Evolutionary conservation across 352 stramenopile genomes (phyloP).

Genomic region (Pseudoperonospora humuli): DNA sequence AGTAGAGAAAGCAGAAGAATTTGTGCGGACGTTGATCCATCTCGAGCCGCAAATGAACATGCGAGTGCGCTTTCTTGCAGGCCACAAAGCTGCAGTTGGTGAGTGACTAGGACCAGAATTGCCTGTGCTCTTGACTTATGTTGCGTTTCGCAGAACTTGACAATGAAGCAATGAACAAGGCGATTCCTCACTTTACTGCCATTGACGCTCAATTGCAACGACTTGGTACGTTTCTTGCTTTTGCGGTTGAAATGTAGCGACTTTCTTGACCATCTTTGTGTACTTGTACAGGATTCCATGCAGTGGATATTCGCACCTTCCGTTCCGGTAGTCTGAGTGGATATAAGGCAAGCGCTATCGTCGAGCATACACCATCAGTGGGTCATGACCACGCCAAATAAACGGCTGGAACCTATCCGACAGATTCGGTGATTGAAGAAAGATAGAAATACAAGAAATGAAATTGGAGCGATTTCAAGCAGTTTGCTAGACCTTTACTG

Average conservation of each 20-base stretch:
- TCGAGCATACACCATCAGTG: slow-evolving; percentile 21
- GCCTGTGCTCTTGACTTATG: neutral
- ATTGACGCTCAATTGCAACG: slow-evolving; percentile 32
- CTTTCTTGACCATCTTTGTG: neutral
- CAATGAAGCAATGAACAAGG: slow-evolving; percentile 21
- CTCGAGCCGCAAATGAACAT: slow-evolving; percentile 49
- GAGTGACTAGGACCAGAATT: neutral
- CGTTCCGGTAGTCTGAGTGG: slow-evolving; percentile 57
- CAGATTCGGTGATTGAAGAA: slow-evolving; percentile 60
- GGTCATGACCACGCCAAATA: neutral
- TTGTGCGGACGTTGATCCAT: slow-evolving; percentile 40
- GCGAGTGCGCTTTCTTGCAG: slow-evolving; percentile 66
- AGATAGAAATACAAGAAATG: slow-evolving; percentile 75
- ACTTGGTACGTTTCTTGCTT: slow-evolving; percentile 26
- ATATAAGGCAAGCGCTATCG: slow-evolving; percentile 26
- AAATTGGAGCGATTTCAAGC: neutral
- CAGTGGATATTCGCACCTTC: slow-evolving; percentile 46
- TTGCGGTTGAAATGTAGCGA: neutral
- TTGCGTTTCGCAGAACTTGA: slow-evolving; percentile 33
- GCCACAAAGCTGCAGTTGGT: slow-evolving; percentile 69
- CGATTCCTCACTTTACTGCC: slow-evolving; percentile 15
- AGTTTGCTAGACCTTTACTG: no score
- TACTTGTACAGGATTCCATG: slow-evolving; percentile 35
- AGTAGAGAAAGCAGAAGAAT: slow-evolving; percentile 60
- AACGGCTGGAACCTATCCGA: neutral